Evolutionary conservation across 805 yeast genomes (phyloP).

Genomic region (Clavispora asparagi): DNA sequence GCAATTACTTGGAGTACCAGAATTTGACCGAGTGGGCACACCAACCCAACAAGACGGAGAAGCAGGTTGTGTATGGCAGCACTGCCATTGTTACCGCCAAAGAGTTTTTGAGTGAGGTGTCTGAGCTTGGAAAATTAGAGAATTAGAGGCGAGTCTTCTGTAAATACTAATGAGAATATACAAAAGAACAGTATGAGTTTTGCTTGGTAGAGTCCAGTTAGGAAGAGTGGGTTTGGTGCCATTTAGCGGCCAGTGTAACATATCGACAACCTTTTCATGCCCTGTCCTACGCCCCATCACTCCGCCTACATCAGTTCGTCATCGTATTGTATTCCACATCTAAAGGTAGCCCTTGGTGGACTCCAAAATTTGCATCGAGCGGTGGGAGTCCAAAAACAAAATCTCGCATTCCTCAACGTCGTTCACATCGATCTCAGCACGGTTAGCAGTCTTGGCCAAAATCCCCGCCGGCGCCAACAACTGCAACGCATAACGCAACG

Average conservation of each 20-base stretch:
- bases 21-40: slow-evolving; percentile 86
- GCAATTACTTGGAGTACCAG: slow-evolving; percentile 90
- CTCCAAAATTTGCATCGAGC: slow-evolving; percentile 71
- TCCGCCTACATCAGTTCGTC: not conserved
- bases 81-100: slow-evolving; percentile 69
- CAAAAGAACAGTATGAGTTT: too few relatives aligned
- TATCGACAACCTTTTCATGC: too few relatives aligned
- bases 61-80: slow-evolving; percentile 78
- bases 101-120: slow-evolving; percentile 64
- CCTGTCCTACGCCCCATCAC: too few relatives aligned
- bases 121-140: slow-evolving; percentile 20
- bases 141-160: not conserved
- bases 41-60: slow-evolving; percentile 30
- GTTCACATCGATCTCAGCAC: slow-evolving; percentile 57
- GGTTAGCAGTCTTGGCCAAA: slow-evolving; percentile 67
- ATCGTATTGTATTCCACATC: slow-evolving; percentile 1
- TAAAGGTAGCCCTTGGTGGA: slow-evolving; percentile 36
- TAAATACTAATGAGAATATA: not conserved
- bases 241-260: too few relatives aligned
- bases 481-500: slow-evolving; percentile 89
- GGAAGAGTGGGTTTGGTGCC: too few relatives aligned
- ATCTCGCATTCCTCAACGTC: slow-evolving; percentile 83
- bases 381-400: slow-evolving; percentile 78
- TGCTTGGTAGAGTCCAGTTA: too few relatives aligned
- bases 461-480: slow-evolving; percentile 87